Conservation (phyloP, 1,139 yeast genomes). For the Saccharomycopsis hybrid region DNA sequence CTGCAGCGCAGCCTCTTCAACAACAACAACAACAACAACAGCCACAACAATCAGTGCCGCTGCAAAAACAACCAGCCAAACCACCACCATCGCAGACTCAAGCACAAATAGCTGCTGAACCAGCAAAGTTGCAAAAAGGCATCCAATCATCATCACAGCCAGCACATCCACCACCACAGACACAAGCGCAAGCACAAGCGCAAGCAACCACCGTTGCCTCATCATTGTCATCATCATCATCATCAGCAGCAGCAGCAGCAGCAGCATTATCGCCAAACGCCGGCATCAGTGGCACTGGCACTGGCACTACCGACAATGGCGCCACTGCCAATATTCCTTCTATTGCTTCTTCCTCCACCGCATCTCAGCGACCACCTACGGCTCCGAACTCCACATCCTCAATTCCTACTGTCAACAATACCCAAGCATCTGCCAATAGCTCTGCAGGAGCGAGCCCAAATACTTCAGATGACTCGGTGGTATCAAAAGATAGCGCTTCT, state of each 20-base stretch:
- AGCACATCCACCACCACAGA: not conserved
- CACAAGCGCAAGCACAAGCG: too few relatives aligned
- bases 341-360: too few relatives aligned
- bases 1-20: conserved; percentile 18
- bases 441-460: not conserved
- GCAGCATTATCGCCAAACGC: not conserved
- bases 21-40: not conserved
- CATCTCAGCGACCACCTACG: too few relatives aligned
- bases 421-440: conserved; percentile 20
- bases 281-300: not conserved
- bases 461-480: too few relatives aligned
- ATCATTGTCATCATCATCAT: not conserved
- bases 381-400: not conserved
- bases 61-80: not conserved
- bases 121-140: not conserved
- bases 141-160: not conserved
- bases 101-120: not conserved
- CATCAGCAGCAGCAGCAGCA: not conserved
- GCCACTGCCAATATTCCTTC: not conserved
- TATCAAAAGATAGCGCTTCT: too few relatives aligned
- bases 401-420: not conserved
- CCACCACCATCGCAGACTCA: not conserved
- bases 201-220: too few relatives aligned
- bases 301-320: not conserved
- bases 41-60: conserved; percentile 20